These are phyloP conservation scores for Lignosus rhinocerotis DNA, from an alignment of 1,284 basidiomycete genomes.

Conservation along the genomic window DNA sequence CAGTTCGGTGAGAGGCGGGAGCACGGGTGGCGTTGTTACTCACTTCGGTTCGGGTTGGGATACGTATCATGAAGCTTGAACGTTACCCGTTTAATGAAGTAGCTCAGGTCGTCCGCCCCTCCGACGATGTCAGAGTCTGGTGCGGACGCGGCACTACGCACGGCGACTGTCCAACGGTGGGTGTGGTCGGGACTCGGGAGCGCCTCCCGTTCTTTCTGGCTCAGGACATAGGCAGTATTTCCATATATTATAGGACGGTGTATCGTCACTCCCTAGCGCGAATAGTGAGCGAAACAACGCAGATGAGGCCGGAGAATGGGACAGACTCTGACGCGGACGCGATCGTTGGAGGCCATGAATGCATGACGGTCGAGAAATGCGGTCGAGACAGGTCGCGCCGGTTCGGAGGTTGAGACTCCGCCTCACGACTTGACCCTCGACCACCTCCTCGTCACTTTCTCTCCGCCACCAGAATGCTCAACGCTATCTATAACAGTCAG, in stretches of 20 bases:
- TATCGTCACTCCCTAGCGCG: conserved; percentile 79
- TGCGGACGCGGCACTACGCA: conserved; percentile 75
- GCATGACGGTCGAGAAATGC: conserved; percentile 15
- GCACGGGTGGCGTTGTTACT: conserved; percentile 31
- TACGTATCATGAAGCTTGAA: conserved; percentile 99
- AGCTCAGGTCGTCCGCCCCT: conserved; percentile 83
- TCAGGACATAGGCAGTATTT: conserved; percentile 87
- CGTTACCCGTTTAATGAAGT: conserved; percentile 92
- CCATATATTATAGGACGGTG: conserved; percentile 94
- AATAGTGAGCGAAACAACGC: conserved; percentile 5
- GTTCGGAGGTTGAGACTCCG: conserved; percentile 30
- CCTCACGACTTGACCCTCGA: conserved; percentile 23
- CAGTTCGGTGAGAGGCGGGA: neutral
- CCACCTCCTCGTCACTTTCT: conserved; percentile 14
- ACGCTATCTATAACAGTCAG: conserved; percentile 53
- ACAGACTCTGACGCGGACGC: conserved; percentile 73
- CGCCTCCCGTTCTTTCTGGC: conserved; percentile 70
- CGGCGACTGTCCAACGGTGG: conserved; percentile 95
- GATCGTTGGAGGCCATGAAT: conserved; percentile 60
- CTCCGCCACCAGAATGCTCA: conserved; percentile 46
- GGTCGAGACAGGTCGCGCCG: conserved; percentile 31
- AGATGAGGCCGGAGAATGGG: conserved; percentile 4
- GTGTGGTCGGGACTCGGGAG: conserved; percentile 76
- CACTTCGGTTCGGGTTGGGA: conserved; percentile 86
- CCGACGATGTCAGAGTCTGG: conserved; percentile 74